Conservation (phyloP, 2,329 filamentous ascomycete species). For the Aureobasidium sp. region DNA sequence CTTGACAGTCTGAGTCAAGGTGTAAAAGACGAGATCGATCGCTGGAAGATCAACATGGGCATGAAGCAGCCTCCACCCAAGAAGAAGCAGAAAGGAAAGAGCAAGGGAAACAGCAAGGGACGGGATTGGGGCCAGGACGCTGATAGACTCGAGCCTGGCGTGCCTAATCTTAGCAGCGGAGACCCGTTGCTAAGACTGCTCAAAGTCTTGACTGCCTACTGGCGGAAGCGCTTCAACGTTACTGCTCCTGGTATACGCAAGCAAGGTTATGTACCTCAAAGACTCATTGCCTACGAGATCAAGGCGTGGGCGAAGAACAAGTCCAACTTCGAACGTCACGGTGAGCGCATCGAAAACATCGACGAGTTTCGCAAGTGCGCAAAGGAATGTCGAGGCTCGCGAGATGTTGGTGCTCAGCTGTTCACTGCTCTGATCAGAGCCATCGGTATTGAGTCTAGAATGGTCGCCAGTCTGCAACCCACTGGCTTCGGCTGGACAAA, state of each 20-base stretch:
- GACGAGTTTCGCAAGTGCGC: conserved; percentile 64
- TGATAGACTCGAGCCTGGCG: conserved; percentile 60
- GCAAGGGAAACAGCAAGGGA: conserved; percentile 37
- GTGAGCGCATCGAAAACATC: conserved; percentile 64
- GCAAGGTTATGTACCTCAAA: conserved; percentile 75
- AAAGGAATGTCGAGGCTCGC: conserved; percentile 65
- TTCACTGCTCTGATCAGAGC: conserved; percentile 81
- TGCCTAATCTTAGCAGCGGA: conserved; percentile 70
- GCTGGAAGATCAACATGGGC: conserved; percentile 64
- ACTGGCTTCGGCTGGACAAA: conserved; percentile 89
- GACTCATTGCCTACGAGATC: conserved; percentile 65
- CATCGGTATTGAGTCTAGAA: conserved; percentile 70
- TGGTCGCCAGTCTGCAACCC: conserved; percentile 80
- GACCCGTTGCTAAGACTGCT: conserved; percentile 75
- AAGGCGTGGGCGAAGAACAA: conserved; percentile 60
- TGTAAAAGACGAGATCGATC: conserved; percentile 65
- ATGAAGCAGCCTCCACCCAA: conserved; percentile 36
- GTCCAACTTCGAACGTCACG: conserved; percentile 58
- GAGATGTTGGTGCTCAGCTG: conserved; percentile 81
- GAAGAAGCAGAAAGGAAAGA: conserved; percentile 38
- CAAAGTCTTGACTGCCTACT: conserved; percentile 71
- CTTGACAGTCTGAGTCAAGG: conserved; percentile 63
- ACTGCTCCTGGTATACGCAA: conserved; percentile 79
- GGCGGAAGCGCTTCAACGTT: conserved; percentile 76
- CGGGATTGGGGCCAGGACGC: conserved; percentile 69